phyloP scores from a whole-genome alignment of 805 yeast genomes.

The Cyberlindnera saturnus region DNA sequence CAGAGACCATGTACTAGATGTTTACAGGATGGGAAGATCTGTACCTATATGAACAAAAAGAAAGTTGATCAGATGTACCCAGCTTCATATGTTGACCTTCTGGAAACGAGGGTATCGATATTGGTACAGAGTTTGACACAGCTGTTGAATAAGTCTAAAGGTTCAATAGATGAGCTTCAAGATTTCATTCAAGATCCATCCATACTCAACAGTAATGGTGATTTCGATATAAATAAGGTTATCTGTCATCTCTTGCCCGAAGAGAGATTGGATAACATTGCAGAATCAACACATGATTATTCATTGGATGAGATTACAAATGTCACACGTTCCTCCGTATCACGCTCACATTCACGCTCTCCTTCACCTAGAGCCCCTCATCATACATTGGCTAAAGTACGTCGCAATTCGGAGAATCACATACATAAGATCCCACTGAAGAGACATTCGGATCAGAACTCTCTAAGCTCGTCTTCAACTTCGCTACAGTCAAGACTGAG shows the following conservation, averaged over 20 bases:
- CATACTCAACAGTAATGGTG: conserved; percentile 15
- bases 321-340: background rate
- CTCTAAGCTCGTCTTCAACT: conserved; percentile 6
- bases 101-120: conserved; percentile 45
- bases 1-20: conserved; percentile 43
- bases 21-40: conserved; percentile 46
- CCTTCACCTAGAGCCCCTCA: conserved; percentile 10
- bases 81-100: conserved; percentile 39
- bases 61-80: conserved; percentile 41
- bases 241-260: conserved; percentile 16
- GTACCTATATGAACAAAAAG: conserved; percentile 50
- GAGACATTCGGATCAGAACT: background rate
- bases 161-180: conserved; percentile 5
- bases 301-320: conserved; percentile 21
- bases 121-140: conserved; percentile 35
- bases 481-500: conserved; percentile 14
- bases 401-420: conserved; percentile 15
- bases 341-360: conserved; percentile 7
- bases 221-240: conserved; percentile 23
- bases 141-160: conserved; percentile 17
- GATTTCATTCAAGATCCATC: conserved; percentile 15
- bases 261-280: conserved; percentile 21
- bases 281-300: conserved; percentile 18
- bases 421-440: conserved; percentile 14
- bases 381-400: conserved; percentile 9